These are phyloP conservation scores for Eremothecium cymbalariae DNA, from an alignment of 1,139 yeast species.

Conservation along the genomic window DNA sequence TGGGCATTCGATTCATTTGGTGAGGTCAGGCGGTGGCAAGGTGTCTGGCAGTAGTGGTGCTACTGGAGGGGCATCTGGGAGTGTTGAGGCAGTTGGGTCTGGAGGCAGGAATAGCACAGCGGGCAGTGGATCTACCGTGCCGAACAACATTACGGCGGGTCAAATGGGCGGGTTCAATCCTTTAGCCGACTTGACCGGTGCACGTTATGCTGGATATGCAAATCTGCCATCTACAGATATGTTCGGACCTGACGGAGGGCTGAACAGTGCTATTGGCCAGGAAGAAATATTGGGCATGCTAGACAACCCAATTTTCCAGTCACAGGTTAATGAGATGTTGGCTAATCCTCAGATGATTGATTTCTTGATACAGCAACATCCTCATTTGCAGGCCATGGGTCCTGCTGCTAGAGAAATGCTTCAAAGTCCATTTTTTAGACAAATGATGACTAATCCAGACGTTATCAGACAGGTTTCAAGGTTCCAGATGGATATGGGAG, in stretches of 20 bases:
- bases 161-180: constrained; percentile 78
- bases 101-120: constrained; percentile 13
- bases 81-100: constrained; percentile 15
- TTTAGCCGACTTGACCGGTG: constrained; percentile 85
- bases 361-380: constrained; percentile 71
- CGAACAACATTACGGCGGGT: constrained; percentile 77
- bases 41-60: constrained; percentile 29
- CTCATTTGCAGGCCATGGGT: constrained; percentile 78
- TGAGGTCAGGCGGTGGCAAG: constrained; percentile 53
- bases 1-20: constrained; percentile 85
- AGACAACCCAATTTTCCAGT: constrained; percentile 73
- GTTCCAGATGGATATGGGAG: constrained; percentile 59
- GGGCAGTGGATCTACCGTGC: constrained; percentile 38
- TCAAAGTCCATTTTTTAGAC: constrained; percentile 76
- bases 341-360: constrained; percentile 79
- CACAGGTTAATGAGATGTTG: constrained; percentile 71
- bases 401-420: constrained; percentile 83
- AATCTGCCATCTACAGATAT: constrained; percentile 80
- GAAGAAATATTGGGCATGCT: constrained; percentile 67
- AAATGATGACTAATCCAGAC: constrained; percentile 80
- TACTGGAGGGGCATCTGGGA: constrained; percentile 21
- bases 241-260: constrained; percentile 96
- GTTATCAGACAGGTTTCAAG: constrained; percentile 60
- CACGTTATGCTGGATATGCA: constrained; percentile 83
- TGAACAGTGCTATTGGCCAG: constrained; percentile 62